Evolutionary conservation across 2,329 filamentous ascomycete genomes (phyloP), one percentile per base, ranked within the genome.

Genomic region (Elsinoe necatrix): DNA sequence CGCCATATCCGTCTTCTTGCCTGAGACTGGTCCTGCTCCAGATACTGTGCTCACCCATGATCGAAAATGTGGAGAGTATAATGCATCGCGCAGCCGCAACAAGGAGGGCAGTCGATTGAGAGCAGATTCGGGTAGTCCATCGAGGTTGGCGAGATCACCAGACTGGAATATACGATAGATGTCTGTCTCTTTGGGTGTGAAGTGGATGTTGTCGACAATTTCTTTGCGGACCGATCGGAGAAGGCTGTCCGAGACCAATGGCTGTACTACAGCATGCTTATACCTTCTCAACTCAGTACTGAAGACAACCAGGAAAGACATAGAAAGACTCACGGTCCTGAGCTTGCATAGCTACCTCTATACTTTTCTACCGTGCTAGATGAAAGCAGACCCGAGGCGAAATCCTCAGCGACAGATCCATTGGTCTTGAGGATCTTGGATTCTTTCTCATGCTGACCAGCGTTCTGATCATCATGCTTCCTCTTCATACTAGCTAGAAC

Each of bases 81-180:
- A 77, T 45, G 91, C 89, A 74, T 98, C 90, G 71, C 93, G 87
- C n/a, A 98, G 82, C 59, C 84, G 82, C 42, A 96, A 82, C n/a
- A 98, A 78, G 11, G 89, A 95, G 0, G 93, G 93, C 12, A 98
- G 77, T 68, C 89, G 90, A 60, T 86, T 80, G 56, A 97, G 80
- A 5, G 91, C 90, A 6, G 85, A 84, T 68, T 95, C 85, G 60
- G 95, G 89, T 42, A 98, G 81, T 21, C 93, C 93, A 72, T 96
- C 92, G 58, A 98, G 83, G 73, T 98, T 98, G 47, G 93, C 93
- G 31, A 98, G 80, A 70, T 98, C 93, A 62, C 93, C 93, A 3
- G 92, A 97, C 76, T 98, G 93, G 79, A 96, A 91, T 68, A 98
- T 97, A 74, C 95, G 95, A 81, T 98, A 98, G 65, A 98, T 98